Evolutionary conservation across 192 early-diverging fungal species (phyloP).

Genomic region (Ramicandelaber brevisporus): DNA sequence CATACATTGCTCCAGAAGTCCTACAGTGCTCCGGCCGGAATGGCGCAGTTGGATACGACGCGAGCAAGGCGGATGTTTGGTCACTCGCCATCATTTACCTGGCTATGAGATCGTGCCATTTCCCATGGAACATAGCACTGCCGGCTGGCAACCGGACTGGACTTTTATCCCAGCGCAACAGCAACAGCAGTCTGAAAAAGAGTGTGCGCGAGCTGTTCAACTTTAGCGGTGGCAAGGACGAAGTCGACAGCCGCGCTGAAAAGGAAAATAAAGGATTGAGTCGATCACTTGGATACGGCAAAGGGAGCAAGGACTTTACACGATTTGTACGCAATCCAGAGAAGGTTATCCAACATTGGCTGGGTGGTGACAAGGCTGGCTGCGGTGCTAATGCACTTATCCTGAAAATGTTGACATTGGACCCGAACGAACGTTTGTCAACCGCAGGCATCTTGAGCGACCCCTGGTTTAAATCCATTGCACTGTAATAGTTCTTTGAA

Average conservation of each 20-base stretch:
- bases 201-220: too few species aligned
- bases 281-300: too few species aligned
- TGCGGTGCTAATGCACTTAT: background rate
- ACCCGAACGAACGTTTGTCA: constrained; percentile 3
- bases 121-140: constrained; percentile 34
- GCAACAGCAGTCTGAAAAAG: too few species aligned
- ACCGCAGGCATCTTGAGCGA: constrained; percentile 24
- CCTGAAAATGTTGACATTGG: background rate
- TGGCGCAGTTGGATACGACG: constrained; percentile 32
- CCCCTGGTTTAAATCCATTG: constrained; percentile 28
- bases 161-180: too few species aligned
- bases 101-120: constrained; percentile 40
- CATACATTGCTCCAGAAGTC: constrained; percentile 87
- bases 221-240: too few species aligned
- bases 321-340: background rate
- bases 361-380: constrained; percentile 1
- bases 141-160: constrained; percentile 9
- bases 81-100: constrained; percentile 68
- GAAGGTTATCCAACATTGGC: background rate
- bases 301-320: background rate
- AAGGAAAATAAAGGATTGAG: too few species aligned
- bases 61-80: constrained; percentile 71
- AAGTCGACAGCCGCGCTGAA: too few species aligned
- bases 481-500: too few species aligned
- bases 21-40: constrained; percentile 19